Percentiles rank a stretch among this genome's conserved stretches.
phyloP scores from a whole-genome alignment of 2,329 filamentous ascomycete species.

The Clarireedia monteithiana region DNA sequence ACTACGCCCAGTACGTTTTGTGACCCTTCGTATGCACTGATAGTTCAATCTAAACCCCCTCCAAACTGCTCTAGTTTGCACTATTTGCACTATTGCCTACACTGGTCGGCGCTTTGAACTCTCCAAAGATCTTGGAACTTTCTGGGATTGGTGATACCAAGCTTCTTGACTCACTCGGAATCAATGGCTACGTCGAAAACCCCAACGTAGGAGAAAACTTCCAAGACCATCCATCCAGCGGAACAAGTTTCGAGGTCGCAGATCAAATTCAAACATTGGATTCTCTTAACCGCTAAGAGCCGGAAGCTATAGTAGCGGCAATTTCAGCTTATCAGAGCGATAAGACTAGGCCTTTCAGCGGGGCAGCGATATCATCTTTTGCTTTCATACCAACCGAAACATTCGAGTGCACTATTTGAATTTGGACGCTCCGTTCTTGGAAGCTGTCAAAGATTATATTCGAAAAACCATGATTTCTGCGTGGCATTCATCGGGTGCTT shows the following conservation, averaged over 20 bases:
- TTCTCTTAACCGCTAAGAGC: not conserved
- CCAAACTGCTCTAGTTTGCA: too few relatives aligned
- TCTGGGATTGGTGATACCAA: not conserved
- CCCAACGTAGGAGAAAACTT: conserved; percentile 35
- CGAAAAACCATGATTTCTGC: not conserved
- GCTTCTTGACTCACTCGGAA: not conserved
- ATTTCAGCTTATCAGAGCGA: not conserved
- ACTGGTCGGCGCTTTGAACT: not conserved
- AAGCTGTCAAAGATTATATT: conserved; percentile 1
- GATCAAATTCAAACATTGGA: not conserved
- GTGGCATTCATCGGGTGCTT: conserved; percentile 13
- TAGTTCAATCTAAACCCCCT: too few relatives aligned
- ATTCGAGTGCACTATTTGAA: not conserved
- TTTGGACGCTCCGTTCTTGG: not conserved
- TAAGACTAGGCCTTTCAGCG: not conserved
- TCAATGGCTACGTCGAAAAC: conserved; percentile 25
- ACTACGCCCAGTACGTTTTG: too few relatives aligned
- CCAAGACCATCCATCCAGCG: conserved; percentile 26
- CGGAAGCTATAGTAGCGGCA: not conserved
- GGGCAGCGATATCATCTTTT: not conserved
- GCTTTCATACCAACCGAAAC: not conserved
- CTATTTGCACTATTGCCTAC: too few relatives aligned
- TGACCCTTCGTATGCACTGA: too few relatives aligned
- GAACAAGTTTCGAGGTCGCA: conserved; percentile 3
- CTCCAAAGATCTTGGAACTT: not conserved